Evolutionary conservation across 2,329 filamentous ascomycete species (phyloP).

Genomic region (Drechslera avenae): DNA sequence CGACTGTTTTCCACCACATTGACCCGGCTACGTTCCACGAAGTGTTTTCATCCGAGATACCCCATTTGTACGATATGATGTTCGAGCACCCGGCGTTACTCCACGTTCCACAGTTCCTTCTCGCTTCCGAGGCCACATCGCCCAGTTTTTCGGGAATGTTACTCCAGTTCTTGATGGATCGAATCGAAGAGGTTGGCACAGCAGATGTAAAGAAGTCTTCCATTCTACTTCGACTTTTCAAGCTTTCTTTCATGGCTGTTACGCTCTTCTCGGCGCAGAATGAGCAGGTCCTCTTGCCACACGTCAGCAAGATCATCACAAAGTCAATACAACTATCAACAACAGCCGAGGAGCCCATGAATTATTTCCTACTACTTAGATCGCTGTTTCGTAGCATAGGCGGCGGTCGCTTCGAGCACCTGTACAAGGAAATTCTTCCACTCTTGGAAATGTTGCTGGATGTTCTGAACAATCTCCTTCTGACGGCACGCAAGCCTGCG

Average conservation of each 20-base stretch:
- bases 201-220: slow-evolving; percentile 90
- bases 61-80: slow-evolving; percentile 95
- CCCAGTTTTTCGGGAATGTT: slow-evolving; percentile 98
- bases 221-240: slow-evolving; percentile 91
- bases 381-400: slow-evolving; percentile 96
- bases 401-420: slow-evolving; percentile 93
- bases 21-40: slow-evolving; percentile 98
- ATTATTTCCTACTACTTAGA: slow-evolving; percentile 92
- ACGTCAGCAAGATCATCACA: slow-evolving; percentile 96
- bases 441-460: slow-evolving; percentile 97
- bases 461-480: slow-evolving; percentile 90
- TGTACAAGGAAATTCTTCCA: slow-evolving; percentile 97
- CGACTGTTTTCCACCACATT: slow-evolving; percentile 97
- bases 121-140: slow-evolving; percentile 97
- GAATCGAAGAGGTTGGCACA: slow-evolving; percentile 92
- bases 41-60: slow-evolving; percentile 97
- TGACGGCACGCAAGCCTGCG: slow-evolving; percentile 85
- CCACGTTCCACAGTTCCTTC: slow-evolving; percentile 96
- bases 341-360: slow-evolving; percentile 95
- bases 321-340: slow-evolving; percentile 96
- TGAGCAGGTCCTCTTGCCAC: slow-evolving; percentile 90
- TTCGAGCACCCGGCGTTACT: slow-evolving; percentile 93
- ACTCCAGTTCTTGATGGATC: slow-evolving; percentile 94
- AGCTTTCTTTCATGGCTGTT: slow-evolving; percentile 98
- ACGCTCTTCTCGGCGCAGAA: slow-evolving; percentile 94